phyloP scores from a whole-genome alignment of 495 filamentous ascomycete genomes.

The Hypoxylon lienhwacheense region DNA sequence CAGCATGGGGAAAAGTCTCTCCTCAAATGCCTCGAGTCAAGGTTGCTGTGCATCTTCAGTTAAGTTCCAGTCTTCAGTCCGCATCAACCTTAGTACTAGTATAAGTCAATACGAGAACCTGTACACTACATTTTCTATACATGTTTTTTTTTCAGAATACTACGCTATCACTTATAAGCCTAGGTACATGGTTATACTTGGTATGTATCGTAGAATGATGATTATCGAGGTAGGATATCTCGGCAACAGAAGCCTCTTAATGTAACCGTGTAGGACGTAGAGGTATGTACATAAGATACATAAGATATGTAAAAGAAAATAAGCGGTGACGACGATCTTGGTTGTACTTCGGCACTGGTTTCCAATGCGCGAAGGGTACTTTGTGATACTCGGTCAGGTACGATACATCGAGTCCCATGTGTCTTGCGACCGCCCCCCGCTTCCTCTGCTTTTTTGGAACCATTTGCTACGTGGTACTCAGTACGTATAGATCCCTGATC shows the following conservation, averaged over 20 bases:
- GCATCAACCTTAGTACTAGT: conserved; percentile 3
- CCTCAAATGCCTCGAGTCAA: conserved; percentile 20
- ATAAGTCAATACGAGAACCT: too few species aligned
- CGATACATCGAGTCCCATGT: conserved; percentile 24
- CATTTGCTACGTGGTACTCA: conserved; percentile 13
- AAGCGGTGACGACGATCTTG: conserved; percentile 27
- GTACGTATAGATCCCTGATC: conserved; percentile 10
- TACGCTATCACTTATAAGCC: too few species aligned
- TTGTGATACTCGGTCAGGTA: conserved; percentile 23
- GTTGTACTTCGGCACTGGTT: conserved; percentile 12
- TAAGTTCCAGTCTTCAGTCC: conserved; percentile 19
- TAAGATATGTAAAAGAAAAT: conserved; percentile 5
- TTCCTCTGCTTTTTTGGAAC: conserved; percentile 33
- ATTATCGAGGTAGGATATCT: background rate
- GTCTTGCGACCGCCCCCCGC: conserved; percentile 28
- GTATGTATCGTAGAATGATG: background rate
- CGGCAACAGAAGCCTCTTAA: conserved; percentile 1
- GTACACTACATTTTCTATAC: too few species aligned
- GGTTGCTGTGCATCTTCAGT: conserved; percentile 15
- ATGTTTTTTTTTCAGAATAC: too few species aligned
- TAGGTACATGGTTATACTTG: background rate
- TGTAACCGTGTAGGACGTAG: background rate
- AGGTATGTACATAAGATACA: background rate
- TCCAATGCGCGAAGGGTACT: conserved; percentile 19
- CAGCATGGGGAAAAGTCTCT: conserved; percentile 19